Percentiles rank a stretch among this genome's conserved stretches.
Conservation (phyloP, 768 basidiomycete genomes). For the Crucibulum laeve region DNA sequence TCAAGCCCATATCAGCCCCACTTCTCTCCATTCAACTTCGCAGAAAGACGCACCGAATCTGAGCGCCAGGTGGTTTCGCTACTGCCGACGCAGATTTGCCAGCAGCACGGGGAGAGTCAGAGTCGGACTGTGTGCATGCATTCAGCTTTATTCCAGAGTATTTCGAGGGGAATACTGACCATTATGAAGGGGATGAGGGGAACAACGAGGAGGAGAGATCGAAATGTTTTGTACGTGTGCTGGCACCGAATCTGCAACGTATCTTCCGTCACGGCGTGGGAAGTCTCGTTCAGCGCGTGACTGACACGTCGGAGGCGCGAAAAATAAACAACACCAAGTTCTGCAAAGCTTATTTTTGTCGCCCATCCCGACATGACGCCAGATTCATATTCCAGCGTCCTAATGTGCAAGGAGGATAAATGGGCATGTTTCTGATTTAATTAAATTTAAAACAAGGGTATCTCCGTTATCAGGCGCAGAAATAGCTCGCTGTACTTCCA, state of each 20-base stretch:
- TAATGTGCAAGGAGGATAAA: too few relatives aligned
- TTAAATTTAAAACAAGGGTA: too few relatives aligned
- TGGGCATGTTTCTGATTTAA: too few relatives aligned
- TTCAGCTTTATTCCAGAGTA: neutral
- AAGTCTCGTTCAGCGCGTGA: constrained; percentile 17
- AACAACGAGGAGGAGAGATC: constrained; percentile 8
- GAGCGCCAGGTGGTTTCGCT: constrained; percentile 74
- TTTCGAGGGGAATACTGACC: constrained; percentile 23
- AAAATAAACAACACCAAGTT: neutral
- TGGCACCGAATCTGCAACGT: constrained; percentile 21
- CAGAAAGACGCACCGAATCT: constrained; percentile 58
- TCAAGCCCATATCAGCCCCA: neutral
- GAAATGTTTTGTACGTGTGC: constrained; percentile 19
- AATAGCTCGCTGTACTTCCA: too few relatives aligned
- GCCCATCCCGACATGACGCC: neutral
- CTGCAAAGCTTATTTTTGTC: too few relatives aligned
- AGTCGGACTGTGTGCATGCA: constrained; percentile 59
- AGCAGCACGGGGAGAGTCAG: constrained; percentile 56
- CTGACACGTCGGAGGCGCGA: constrained; percentile 21
- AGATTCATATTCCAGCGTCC: too few relatives aligned
- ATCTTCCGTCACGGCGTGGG: constrained; percentile 21
- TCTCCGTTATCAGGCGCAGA: too few relatives aligned
- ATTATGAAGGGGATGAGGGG: constrained; percentile 23
- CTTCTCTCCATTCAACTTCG: neutral
- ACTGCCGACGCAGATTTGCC: constrained; percentile 39